Conservation (phyloP, 2,329 filamentous ascomycete genomes). For the Bipolaris bicolor region DNA sequence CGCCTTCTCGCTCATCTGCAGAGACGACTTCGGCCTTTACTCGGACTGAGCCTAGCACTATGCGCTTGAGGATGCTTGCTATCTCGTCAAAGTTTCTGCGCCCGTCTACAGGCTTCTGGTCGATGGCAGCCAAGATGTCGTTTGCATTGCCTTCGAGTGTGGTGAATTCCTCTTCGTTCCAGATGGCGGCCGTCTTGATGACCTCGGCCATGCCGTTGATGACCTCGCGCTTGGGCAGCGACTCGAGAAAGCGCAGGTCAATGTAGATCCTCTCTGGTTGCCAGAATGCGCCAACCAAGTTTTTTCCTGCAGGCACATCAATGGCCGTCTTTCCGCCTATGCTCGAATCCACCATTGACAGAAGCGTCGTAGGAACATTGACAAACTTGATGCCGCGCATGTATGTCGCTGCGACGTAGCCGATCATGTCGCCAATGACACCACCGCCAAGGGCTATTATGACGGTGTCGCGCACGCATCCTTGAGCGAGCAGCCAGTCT, state of each 20-base stretch:
- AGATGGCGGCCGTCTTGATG: constrained; percentile 96
- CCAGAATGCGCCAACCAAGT: constrained; percentile 95
- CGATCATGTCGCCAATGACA: constrained; percentile 97
- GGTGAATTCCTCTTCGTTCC: constrained; percentile 86
- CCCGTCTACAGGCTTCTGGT: constrained; percentile 63
- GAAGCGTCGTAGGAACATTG: constrained; percentile 91
- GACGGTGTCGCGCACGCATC: constrained; percentile 93
- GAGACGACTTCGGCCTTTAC: constrained; percentile 96
- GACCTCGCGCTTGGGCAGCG: constrained; percentile 87
- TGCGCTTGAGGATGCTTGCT: constrained; percentile 56
- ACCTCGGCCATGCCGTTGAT: constrained; percentile 99
- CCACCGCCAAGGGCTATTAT: constrained; percentile 94
- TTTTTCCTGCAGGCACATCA: constrained; percentile 94
- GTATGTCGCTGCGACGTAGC: constrained; percentile 96
- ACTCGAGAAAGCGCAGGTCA: constrained; percentile 89
- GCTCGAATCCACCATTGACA: constrained; percentile 98
- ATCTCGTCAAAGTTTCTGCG: constrained; percentile 72
- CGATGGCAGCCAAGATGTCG: constrained; percentile 74
- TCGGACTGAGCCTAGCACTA: constrained; percentile 87
- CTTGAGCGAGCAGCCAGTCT: constrained; percentile 92
- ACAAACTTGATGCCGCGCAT: constrained; percentile 97
- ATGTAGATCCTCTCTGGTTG: constrained; percentile 94
- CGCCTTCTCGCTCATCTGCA: constrained; percentile 90
- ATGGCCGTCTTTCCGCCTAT: constrained; percentile 99
- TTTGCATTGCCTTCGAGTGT: constrained; percentile 82